phyloP scores from a whole-genome alignment of 208 protist species.

The Balamuthia mandrillaris region DNA sequence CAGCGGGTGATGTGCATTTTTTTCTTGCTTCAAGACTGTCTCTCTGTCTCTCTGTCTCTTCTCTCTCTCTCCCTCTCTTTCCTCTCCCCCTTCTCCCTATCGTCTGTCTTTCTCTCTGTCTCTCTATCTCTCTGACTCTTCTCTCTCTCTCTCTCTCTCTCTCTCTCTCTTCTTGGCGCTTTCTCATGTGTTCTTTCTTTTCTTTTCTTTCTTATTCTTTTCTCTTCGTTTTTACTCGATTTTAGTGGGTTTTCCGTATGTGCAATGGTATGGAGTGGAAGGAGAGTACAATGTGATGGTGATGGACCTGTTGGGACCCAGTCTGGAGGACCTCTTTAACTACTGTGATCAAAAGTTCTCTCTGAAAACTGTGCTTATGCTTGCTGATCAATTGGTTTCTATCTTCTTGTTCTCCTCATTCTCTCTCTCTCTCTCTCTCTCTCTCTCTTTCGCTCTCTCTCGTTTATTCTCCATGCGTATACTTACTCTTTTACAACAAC shows the following conservation, averaged over 20 bases:
- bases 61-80: no score
- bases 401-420: background rate
- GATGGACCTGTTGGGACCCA: slow-evolving; percentile 96
- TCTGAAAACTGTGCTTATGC: slow-evolving; percentile 97
- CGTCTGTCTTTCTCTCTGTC: no score
- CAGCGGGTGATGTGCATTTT: no score
- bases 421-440: background rate
- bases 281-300: slow-evolving; percentile 98
- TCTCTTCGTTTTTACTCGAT: no score
- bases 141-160: no score
- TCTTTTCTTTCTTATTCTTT: background rate
- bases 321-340: slow-evolving; percentile 96
- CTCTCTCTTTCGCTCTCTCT: background rate
- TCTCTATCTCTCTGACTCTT: no score
- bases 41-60: no score
- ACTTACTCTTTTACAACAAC: no score
- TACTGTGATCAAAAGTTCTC: slow-evolving; percentile 84
- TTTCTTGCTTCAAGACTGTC: no score
- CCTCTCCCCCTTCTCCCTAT: no score
- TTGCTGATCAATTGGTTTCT: slow-evolving; percentile 95
- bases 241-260: slow-evolving; percentile 86
- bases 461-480: background rate
- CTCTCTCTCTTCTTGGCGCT: no score
- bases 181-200: no score
- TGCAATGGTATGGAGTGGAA: slow-evolving; percentile 90